phyloP scores from a whole-genome alignment of 768 basidiomycete species.

The Pleurotus pulmonarius region DNA sequence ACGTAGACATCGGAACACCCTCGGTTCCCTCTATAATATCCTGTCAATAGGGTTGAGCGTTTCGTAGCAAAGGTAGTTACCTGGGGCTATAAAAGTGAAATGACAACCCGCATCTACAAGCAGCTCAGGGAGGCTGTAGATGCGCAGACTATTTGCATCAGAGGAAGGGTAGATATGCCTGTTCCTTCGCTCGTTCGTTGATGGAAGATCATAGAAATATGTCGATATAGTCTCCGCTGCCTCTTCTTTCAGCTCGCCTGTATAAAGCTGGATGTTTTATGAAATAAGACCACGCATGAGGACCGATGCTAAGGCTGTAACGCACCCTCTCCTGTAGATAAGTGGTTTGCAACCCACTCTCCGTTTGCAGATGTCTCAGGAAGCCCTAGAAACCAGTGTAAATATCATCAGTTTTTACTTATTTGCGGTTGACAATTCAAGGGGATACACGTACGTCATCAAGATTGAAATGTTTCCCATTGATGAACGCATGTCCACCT shows the following conservation, averaged over 20 bases:
- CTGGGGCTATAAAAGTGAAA: constrained; percentile 51
- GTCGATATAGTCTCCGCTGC: constrained; percentile 48
- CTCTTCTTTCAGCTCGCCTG: constrained; percentile 51
- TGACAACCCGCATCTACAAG: constrained; percentile 44
- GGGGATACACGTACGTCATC: constrained; percentile 51
- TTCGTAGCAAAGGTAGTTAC: constrained; percentile 9
- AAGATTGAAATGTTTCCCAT: constrained; percentile 75
- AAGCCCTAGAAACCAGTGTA: constrained; percentile 46
- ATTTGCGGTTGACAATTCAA: no score
- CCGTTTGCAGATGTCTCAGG: constrained; percentile 56
- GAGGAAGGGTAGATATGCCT: constrained; percentile 60
- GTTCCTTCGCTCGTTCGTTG: constrained; percentile 68
- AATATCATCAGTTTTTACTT: no score
- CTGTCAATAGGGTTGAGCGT: neutral
- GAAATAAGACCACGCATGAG: neutral
- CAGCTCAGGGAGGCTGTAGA: constrained; percentile 55
- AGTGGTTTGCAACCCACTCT: constrained; percentile 55
- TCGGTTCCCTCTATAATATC: constrained; percentile 24
- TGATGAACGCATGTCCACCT: constrained; percentile 77
- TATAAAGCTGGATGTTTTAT: constrained; percentile 45
- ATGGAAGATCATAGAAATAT: constrained; percentile 90
- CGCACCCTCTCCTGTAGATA: constrained; percentile 73
- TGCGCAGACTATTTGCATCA: constrained; percentile 40
- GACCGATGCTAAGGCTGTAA: neutral
- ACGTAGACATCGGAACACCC: constrained; percentile 42